phyloP scores from a whole-genome alignment of 257 asterid species.

The Leptodermis oblonga region DNA sequence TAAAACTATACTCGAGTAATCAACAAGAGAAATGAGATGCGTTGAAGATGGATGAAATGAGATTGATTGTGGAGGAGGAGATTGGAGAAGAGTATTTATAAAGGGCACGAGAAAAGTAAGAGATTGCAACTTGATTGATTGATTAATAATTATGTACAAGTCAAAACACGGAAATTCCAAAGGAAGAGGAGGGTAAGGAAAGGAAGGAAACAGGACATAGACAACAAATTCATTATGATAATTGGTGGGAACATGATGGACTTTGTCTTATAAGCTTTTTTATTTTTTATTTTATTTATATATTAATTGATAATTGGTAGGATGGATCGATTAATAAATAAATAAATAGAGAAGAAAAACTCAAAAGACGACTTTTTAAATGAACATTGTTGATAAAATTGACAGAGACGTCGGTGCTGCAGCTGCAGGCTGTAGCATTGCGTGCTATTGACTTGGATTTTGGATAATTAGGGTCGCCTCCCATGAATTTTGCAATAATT shows the following conservation, averaged over 20 bases:
- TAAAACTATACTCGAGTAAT: too few relatives aligned
- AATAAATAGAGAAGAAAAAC: too few relatives aligned
- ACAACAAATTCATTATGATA: background rate
- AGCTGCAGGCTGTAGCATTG: constrained; percentile 1
- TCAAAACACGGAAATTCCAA: constrained; percentile 36
- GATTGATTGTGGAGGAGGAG: constrained; percentile 1
- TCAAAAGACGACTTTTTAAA: constrained; percentile 8
- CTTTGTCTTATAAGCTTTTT: constrained; percentile 35
- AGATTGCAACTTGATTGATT: constrained; percentile 20
- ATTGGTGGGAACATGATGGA: constrained; percentile 27
- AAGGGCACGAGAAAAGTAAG: constrained; percentile 9
- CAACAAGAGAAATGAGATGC: too few relatives aligned
- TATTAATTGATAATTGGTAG: background rate
- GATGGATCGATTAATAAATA: background rate
- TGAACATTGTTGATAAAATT: constrained; percentile 26
- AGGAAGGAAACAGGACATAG: too few relatives aligned
- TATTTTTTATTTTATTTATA: too few relatives aligned
- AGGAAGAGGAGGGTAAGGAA: background rate
- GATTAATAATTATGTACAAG: constrained; percentile 15
- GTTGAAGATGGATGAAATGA: background rate
- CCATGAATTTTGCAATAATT: background rate
- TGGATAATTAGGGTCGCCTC: background rate
- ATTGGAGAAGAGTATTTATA: constrained; percentile 4
- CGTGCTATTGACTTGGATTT: background rate
- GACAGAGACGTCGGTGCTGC: constrained; percentile 42